Base-by-base conservation (phyloP, 2,329 filamentous ascomycete genomes). In the Aspergillus quadrilineatus region DNA sequence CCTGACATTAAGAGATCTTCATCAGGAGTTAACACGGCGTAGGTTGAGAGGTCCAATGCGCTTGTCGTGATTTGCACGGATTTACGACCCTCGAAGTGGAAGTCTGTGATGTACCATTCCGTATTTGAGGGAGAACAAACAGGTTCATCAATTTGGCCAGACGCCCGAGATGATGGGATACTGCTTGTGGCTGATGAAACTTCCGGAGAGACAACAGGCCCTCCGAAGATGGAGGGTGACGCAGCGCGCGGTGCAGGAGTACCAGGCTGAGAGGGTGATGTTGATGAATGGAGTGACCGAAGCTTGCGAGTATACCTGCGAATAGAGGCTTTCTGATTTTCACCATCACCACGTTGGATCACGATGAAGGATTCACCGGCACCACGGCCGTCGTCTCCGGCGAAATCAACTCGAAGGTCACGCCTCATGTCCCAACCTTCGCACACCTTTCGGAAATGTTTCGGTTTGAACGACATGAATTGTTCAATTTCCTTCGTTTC, bases 391-490 rank as follows among this genome's bases (percentile, higher is more conserved):
- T 94, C 89, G 62, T 92, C 90, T 17, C 85, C 86, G 41, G 89
- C 89, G 74, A 97, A 97, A 69, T 99, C 94, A 2, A 96, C 90
- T 65, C 94, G 88, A 2, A 97, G 77, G 60, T 80, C 86, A 58
- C 92, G 85, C 52, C 86, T 86, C 92, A 97, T 97, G 67, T 97
- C 90, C 93, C 94, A 97, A 2, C 89, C 89, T 56, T 89, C 78
- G 67, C 89, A 97, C 1, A 85, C 79, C 65, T 86, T 87, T 22
- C 87, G 85, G 70, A 96, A 96, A 64, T 95, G 85, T 41, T 85
- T 83, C 4, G 93, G 92, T 63, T 85, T 87, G 64, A 88, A 85
- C 0, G 78, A 79, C 15, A 95, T 72, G 63, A 89, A 95, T 42
- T 81, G 83, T 64, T 96, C 89, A 53, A 96, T 91, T 71, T 95